These are phyloP conservation scores for Penicillium roqueforti DNA, from an alignment of 495 filamentous ascomycete genomes.

Conservation along the genomic window DNA sequence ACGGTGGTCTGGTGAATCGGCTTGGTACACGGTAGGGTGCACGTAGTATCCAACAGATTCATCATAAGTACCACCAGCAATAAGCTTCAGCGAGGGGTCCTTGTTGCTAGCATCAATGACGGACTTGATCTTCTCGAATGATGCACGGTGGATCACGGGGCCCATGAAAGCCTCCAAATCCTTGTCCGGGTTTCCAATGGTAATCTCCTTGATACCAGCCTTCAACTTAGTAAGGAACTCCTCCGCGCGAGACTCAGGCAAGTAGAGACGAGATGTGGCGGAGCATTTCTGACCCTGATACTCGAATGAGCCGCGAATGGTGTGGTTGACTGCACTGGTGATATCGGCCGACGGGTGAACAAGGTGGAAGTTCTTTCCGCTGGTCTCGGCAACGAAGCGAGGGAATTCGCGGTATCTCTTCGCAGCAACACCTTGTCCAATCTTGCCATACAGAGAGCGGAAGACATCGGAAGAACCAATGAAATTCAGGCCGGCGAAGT, in stretches of 20 bases:
- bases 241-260: conserved; percentile 61
- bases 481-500: conserved; percentile 76
- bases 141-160: conserved; percentile 69
- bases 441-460: conserved; percentile 66
- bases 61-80: conserved; percentile 68
- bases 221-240: conserved; percentile 56
- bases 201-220: conserved; percentile 32
- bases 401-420: conserved; percentile 71
- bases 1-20: conserved; percentile 56
- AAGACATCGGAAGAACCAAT: conserved; percentile 81
- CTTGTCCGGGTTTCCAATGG: conserved; percentile 56
- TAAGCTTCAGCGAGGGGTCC: conserved; percentile 57
- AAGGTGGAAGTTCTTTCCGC: conserved; percentile 90
- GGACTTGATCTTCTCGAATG: conserved; percentile 65
- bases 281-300: conserved; percentile 90
- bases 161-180: conserved; percentile 66
- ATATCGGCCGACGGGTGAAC: conserved; percentile 71
- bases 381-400: conserved; percentile 79
- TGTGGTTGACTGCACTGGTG: conserved; percentile 71
- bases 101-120: conserved; percentile 65
- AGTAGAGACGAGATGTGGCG: conserved; percentile 72
- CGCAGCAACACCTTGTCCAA: conserved; percentile 64
- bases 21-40: conserved; percentile 66
- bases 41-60: conserved; percentile 65
- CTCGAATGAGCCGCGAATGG: conserved; percentile 82